Conservation (phyloP, 257 asterid genomes). For the Leptodermis oblonga region DNA sequence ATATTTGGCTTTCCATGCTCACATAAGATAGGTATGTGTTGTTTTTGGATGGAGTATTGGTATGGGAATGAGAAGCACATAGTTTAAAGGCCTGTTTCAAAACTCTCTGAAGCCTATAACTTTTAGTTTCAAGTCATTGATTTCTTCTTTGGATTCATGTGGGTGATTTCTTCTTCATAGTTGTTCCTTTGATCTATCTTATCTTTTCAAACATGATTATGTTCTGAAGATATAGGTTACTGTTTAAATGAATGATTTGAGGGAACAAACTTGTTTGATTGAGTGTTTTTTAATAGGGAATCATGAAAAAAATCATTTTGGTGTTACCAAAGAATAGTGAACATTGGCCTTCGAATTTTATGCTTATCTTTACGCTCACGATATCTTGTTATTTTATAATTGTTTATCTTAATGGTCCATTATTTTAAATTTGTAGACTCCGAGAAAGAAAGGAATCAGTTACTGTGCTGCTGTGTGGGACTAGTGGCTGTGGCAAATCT, state of each 20-base stretch:
- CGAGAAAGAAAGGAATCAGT: slow-evolving; percentile 92
- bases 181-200: background rate
- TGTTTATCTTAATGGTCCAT: background rate
- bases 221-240: no score
- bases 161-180: background rate
- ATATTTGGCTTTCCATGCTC: slow-evolving; percentile 15
- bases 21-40: background rate
- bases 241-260: background rate
- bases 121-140: no score
- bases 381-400: background rate
- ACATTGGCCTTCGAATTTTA: background rate
- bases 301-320: background rate
- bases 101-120: background rate
- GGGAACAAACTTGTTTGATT: background rate
- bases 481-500: slow-evolving; percentile 99
- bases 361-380: background rate
- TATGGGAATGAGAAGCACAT: background rate
- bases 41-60: background rate
- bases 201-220: background rate
- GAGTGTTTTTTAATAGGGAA: background rate
- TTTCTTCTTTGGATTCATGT: no score
- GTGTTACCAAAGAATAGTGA: background rate
- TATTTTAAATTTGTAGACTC: slow-evolving; percentile 47
- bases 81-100: background rate
- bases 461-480: slow-evolving; percentile 86